Percentiles rank a stretch among this genome's conserved stretches.
Evolutionary conservation across 169 alveolate genomes (phyloP).

Genomic region (Cryptosporidium viatorum): DNA sequence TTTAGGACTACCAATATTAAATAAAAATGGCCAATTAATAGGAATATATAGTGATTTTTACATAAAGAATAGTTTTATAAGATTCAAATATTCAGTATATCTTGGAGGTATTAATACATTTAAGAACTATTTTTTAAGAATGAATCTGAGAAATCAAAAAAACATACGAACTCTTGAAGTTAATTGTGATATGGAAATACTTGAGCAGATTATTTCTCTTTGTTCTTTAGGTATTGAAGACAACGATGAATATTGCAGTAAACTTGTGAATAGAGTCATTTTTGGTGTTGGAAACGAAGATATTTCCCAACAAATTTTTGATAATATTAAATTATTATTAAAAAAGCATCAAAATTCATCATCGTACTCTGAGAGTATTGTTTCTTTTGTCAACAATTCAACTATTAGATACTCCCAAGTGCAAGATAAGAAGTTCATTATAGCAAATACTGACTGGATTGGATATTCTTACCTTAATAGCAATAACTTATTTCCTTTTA

Average conservation of each 20-base stretch:
- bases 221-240: not conserved
- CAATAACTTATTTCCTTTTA: conserved; percentile 32
- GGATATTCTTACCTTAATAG: conserved; percentile 19
- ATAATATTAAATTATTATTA: not conserved
- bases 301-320: not conserved
- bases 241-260: not conserved
- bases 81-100: conserved; percentile 2
- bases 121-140: conserved; percentile 7
- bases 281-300: conserved; percentile 38
- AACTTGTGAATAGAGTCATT: conserved; percentile 9
- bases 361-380: not conserved
- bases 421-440: conserved; percentile 4
- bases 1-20: conserved; percentile 47
- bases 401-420: not conserved
- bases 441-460: conserved; percentile 47
- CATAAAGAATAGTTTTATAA: not conserved
- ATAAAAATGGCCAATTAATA: conserved; percentile 4
- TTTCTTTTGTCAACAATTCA: not conserved
- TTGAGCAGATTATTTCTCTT: conserved; percentile 12
- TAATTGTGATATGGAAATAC: not conserved
- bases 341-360: not conserved
- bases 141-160: not conserved
- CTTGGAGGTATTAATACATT: conserved; percentile 6
- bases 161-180: not conserved
- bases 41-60: conserved; percentile 63